Conservation (phyloP, 495 filamentous ascomycete species). For the Zalerion maritima region DNA sequence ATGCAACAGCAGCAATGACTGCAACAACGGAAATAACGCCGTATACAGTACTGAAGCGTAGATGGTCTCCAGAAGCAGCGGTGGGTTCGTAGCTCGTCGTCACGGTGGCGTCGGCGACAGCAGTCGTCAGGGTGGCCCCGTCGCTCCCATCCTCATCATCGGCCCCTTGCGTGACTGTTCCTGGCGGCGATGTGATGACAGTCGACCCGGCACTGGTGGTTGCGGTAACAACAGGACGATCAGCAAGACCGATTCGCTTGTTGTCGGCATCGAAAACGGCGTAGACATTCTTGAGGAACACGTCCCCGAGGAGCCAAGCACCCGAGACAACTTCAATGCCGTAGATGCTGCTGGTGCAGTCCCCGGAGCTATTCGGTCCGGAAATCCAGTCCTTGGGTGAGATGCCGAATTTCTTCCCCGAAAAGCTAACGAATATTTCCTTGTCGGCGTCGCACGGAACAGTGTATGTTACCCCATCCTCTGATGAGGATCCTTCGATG, state of each 20-base stretch:
- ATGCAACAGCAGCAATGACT: too few relatives aligned
- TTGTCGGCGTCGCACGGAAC: constrained; percentile 55
- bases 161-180: too few relatives aligned
- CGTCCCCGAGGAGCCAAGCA: constrained; percentile 65
- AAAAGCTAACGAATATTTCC: constrained; percentile 23
- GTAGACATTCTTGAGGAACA: constrained; percentile 87
- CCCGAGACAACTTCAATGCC: constrained; percentile 26
- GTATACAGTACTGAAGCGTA: too few relatives aligned
- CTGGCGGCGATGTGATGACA: too few relatives aligned
- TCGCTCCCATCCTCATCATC: too few relatives aligned
- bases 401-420: constrained; percentile 43
- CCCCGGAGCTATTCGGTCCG: constrained; percentile 17
- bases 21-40: too few relatives aligned
- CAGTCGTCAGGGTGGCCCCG: too few relatives aligned
- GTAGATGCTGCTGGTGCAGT: constrained; percentile 54
- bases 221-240: too few relatives aligned
- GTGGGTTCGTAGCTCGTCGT: too few relatives aligned
- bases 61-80: too few relatives aligned
- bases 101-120: too few relatives aligned
- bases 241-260: constrained; percentile 39
- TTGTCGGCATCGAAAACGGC: constrained; percentile 61
- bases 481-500: constrained; percentile 40
- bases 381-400: constrained; percentile 57
- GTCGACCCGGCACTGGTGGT: too few relatives aligned
- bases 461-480: constrained; percentile 39